These are phyloP conservation scores for Datisca glomerata DNA, from an alignment of 306 rosid species.

Conservation along the genomic window DNA sequence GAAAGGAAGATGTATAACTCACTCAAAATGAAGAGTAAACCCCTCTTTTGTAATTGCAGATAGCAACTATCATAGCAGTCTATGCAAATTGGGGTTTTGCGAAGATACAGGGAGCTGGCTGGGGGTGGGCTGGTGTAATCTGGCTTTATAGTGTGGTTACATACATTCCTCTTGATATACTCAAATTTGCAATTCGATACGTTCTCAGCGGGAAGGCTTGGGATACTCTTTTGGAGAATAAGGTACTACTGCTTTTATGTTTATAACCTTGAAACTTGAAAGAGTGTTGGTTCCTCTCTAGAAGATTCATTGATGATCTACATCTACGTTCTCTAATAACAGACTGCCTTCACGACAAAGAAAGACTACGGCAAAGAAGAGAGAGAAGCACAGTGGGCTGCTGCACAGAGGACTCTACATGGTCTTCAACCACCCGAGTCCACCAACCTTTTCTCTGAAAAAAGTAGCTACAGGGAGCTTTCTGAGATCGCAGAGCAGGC, in stretches of 20 bases:
- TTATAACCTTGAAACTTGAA: background rate
- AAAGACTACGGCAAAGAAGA: constrained; percentile 98
- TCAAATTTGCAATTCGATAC: constrained; percentile 85
- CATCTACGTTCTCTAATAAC: constrained; percentile 13
- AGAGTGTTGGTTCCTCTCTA: background rate
- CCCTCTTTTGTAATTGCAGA: too few species aligned
- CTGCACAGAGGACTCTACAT: constrained; percentile 93
- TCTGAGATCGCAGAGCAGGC: constrained; percentile 99
- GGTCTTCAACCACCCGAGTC: constrained; percentile 95
- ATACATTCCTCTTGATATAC: constrained; percentile 74
- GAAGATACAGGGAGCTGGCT: constrained; percentile 67
- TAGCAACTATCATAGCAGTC: constrained; percentile 82
- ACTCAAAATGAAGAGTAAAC: too few species aligned
- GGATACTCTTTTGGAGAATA: constrained; percentile 93
- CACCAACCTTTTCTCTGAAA: constrained; percentile 50
- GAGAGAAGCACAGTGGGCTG: constrained; percentile 99
- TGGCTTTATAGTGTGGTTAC: constrained; percentile 86
- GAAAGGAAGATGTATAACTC: too few species aligned
- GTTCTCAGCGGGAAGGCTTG: constrained; percentile 84
- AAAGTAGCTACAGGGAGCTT: constrained; percentile 65
- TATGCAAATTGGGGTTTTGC: constrained; percentile 84
- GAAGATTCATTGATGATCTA: too few species aligned
- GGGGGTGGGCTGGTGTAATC: constrained; percentile 99
- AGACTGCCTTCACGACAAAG: constrained; percentile 99
- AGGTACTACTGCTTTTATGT: constrained; percentile 35